Conservation (phyloP, 2,329 filamentous ascomycete species). For the Pleomassaria siparia region DNA sequence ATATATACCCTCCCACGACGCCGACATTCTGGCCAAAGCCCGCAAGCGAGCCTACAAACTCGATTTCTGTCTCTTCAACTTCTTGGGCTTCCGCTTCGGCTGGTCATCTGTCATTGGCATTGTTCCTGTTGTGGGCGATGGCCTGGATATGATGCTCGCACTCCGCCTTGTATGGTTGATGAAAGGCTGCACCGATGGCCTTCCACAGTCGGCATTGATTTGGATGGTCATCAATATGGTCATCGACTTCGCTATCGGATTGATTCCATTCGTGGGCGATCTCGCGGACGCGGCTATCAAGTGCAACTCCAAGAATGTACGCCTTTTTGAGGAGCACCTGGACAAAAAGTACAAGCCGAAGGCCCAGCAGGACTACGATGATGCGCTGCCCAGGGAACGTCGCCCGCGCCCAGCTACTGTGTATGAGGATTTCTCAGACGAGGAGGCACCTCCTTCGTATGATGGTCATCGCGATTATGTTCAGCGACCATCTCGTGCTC, state of each 20-base stretch:
- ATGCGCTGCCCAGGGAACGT: conserved; percentile 19
- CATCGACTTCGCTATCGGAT: conserved; percentile 71
- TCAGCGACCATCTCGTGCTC: conserved; percentile 29
- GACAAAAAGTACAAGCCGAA: conserved; percentile 64
- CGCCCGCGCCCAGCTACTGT: conserved; percentile 48
- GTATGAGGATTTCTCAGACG: conserved; percentile 49
- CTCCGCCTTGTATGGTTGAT: conserved; percentile 74
- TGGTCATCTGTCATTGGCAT: conserved; percentile 87
- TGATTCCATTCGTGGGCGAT: conserved; percentile 77
- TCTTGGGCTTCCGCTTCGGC: conserved; percentile 80
- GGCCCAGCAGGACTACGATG: conserved; percentile 21
- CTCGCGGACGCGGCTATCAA: conserved; percentile 71
- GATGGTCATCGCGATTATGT: conserved; percentile 28
- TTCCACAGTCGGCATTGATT: conserved; percentile 61
- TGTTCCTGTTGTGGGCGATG: conserved; percentile 68
- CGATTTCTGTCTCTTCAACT: conserved; percentile 81
- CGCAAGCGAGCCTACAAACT: conserved; percentile 83
- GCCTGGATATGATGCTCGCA: conserved; percentile 46
- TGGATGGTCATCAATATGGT: conserved; percentile 81
- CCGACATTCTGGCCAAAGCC: conserved; percentile 78
- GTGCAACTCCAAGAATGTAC: conserved; percentile 75
- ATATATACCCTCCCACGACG: conserved; percentile 82
- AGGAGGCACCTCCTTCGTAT: conserved; percentile 34
- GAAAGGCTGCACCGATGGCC: conserved; percentile 72
- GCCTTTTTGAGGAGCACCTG: conserved; percentile 68